Base-by-base conservation (phyloP, 208 protist species). In the Leishmania mexicana region DNA sequence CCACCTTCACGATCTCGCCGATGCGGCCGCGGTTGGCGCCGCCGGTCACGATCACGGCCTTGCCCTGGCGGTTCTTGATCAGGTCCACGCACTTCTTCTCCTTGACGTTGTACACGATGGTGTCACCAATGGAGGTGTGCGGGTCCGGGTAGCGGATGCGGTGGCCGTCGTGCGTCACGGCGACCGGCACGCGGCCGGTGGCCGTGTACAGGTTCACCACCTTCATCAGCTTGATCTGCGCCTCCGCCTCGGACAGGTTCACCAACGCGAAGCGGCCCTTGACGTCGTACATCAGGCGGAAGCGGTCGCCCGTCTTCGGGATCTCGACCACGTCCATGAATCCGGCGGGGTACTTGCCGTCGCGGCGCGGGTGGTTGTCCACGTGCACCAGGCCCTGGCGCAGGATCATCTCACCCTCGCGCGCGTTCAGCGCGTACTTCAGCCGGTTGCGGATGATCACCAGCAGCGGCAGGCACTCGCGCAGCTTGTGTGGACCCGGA, bases 61-160 rank as follows among this genome's bases (percentile, higher is more conserved):
- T 99, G 85, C 99, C 98, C 60, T 90, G 72, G 40, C 95, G 90
- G 86, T 91, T 95, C 94, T 97, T 97, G 81, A 96, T 88, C 84
- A 98, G 88, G 76, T 99, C 95, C 42, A 93, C 75, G 80, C 98
- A 89, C 89, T 99, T 99, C 86, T 96, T 95, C 60, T 96, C 98
- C 80, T 97, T 95, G 58, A 99, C 51, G 88, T 99, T 95, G 85
- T 99, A 89, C 90, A 99, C 98, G 86, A 99, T 90, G 64, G 99
- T 99, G 94, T 99, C 99, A 83, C 98, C 97, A 74, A 94, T 92
- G 76, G 96, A 92, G 85, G 99, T 97, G 78, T 90, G 84, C 85
- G 99, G 99, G 88, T 99, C 97, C 72, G 99, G 98, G 94, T 99
- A 99, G 88, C 99, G 98, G 88, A 99, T 99, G 85, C 99, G 99